A percentile compares a stretch with the other conserved stretches of the same genome.
Evolutionary conservation across 2,329 filamentous ascomycete species (phyloP).

Genomic region (Talaromyces sp.): DNA sequence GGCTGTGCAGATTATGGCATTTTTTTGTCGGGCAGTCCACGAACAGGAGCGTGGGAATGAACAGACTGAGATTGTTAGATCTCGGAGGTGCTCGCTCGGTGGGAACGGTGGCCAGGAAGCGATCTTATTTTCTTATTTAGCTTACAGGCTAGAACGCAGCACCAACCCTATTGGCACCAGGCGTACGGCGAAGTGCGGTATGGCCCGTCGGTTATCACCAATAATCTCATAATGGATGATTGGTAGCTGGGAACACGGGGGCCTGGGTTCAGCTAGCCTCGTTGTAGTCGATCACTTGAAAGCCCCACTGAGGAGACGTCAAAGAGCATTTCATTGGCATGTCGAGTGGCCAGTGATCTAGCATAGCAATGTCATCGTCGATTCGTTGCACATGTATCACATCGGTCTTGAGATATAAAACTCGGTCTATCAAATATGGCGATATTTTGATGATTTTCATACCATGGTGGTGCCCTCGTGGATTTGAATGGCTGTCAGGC

Average conservation of each 20-base stretch:
- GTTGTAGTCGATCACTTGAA: slow-evolving; percentile 16
- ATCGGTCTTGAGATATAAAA: not conserved
- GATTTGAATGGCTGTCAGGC: not conserved
- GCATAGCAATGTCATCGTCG: not conserved
- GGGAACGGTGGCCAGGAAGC: not conserved
- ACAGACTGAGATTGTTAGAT: slow-evolving; percentile 16
- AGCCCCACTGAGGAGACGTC: slow-evolving; percentile 9
- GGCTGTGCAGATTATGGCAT: slow-evolving; percentile 1
- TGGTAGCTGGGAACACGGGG: not conserved
- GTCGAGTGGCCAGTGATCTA: not conserved
- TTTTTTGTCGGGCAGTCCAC: slow-evolving; percentile 3
- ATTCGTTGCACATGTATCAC: not conserved
- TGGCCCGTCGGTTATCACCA: not conserved
- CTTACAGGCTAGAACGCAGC: not conserved
- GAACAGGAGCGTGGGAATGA: slow-evolving; percentile 15
- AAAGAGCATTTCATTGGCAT: slow-evolving; percentile 7
- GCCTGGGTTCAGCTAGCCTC: slow-evolving; percentile 20
- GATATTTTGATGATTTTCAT: not conserved
- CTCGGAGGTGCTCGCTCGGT: slow-evolving; percentile 20
- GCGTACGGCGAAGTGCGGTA: not conserved
- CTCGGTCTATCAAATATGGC: not conserved
- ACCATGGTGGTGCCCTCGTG: no score
- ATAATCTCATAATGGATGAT: not conserved
- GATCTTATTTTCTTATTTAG: slow-evolving; percentile 19
- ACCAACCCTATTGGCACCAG: not conserved